Evolutionary conservation across 2,329 filamentous ascomycete genomes (phyloP).

Genomic region (Trichoderma koningii): DNA sequence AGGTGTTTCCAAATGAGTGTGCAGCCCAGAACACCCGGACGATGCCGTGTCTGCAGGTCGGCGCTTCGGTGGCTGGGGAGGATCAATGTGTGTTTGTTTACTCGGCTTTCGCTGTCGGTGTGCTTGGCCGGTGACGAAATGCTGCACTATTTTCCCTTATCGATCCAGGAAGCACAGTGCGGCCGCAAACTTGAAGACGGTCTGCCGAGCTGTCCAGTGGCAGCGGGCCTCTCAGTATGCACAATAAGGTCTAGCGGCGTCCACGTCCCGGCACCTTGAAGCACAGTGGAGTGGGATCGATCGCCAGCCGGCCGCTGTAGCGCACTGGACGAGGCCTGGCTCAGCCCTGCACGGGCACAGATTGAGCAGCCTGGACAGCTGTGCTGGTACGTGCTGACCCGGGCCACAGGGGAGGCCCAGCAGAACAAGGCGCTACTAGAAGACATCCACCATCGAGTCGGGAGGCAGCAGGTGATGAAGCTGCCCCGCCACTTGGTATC

Average conservation of each 20-base stretch:
- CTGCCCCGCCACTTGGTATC: slow-evolving; percentile 23
- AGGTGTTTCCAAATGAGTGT: background rate
- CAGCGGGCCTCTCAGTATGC: background rate
- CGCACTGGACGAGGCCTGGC: slow-evolving; percentile 10
- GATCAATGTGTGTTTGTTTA: slow-evolving; percentile 22
- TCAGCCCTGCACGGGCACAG: slow-evolving; percentile 27
- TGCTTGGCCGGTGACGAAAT: slow-evolving; percentile 25
- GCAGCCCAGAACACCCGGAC: background rate
- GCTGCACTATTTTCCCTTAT: slow-evolving; percentile 11
- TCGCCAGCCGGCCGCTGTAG: slow-evolving; percentile 16
- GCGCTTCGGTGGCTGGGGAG: background rate
- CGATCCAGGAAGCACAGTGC: background rate
- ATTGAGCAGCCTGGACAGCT: slow-evolving; percentile 9
- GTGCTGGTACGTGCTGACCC: background rate
- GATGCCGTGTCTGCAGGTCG: background rate
- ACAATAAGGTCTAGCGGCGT: background rate
- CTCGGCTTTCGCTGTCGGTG: slow-evolving; percentile 16
- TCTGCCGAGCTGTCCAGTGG: background rate
- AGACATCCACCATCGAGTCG: background rate
- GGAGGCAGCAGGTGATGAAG: slow-evolving; percentile 9
- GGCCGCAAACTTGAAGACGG: background rate
- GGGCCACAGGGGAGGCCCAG: background rate
- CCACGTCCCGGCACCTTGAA: background rate
- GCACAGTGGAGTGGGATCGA: background rate
- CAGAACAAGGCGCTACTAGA: background rate